Evolutionary conservation across 2,329 filamentous ascomycete species (phyloP).

Genomic region (Diaporthe sp.): DNA sequence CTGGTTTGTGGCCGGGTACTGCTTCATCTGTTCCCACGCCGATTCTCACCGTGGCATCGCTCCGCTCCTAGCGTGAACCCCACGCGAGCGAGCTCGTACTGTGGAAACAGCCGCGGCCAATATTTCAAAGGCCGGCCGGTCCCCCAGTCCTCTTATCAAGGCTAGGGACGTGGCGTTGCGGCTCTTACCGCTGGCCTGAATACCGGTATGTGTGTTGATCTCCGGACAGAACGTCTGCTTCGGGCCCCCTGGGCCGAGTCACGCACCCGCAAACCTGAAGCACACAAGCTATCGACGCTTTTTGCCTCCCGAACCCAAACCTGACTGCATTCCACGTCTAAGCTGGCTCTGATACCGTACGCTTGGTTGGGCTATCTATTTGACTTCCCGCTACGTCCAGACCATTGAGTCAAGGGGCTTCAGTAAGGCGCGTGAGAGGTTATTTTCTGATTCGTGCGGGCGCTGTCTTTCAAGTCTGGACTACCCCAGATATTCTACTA

Average conservation of each 20-base stretch:
- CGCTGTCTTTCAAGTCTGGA: background rate
- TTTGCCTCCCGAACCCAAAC: background rate
- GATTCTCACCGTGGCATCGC: slow-evolving; percentile 2
- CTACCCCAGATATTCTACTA: background rate
- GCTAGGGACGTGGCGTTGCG: background rate
- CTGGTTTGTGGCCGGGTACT: too few relatives aligned
- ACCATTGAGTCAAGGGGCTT: slow-evolving; percentile 16
- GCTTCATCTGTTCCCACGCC: slow-evolving; percentile 6
- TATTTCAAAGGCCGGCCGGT: background rate
- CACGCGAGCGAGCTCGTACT: background rate
- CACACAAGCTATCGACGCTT: background rate
- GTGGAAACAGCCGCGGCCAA: background rate
- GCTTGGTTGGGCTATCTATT: background rate
- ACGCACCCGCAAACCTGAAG: slow-evolving; percentile 12
- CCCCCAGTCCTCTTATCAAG: background rate
- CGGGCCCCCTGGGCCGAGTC: slow-evolving; percentile 1
- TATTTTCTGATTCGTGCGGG: background rate
- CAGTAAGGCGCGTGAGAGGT: background rate
- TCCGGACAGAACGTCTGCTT: background rate
- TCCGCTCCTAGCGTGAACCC: background rate
- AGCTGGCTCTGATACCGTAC: background rate
- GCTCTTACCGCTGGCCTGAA: background rate
- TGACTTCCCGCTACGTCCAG: slow-evolving; percentile 18
- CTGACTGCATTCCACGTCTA: background rate
- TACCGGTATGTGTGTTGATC: background rate